Percentiles rank a stretch among this genome's conserved stretches.
These are phyloP conservation scores for Trichophyton mentagrophytes DNA, from an alignment of 2,329 filamentous ascomycete species.

Conservation along the genomic window DNA sequence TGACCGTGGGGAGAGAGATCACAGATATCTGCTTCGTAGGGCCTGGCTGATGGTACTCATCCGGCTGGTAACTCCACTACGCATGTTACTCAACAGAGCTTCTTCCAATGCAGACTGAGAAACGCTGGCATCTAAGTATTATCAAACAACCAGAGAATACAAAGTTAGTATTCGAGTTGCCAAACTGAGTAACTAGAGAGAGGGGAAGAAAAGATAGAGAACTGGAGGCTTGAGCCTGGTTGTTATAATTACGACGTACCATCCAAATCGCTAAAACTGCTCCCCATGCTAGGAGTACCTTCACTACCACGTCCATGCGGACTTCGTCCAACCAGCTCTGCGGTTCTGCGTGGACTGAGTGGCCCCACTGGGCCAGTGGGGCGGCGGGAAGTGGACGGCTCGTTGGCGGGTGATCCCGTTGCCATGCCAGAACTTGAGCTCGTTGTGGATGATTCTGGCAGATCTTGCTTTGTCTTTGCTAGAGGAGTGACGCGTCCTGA, in stretches of 20 bases:
- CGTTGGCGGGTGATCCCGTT: conserved; percentile 12
- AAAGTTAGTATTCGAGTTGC: neutral
- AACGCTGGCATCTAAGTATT: conserved; percentile 43
- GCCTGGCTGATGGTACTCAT: conserved; percentile 27
- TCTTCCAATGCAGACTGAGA: conserved; percentile 54
- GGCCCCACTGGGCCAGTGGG: conserved; percentile 15
- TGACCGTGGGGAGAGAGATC: neutral
- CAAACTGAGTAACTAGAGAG: neutral
- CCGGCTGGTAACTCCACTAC: conserved; percentile 37
- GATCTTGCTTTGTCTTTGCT: conserved; percentile 1
- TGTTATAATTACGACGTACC: conserved; percentile 27
- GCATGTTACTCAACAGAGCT: conserved; percentile 50
- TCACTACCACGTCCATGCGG: conserved; percentile 40
- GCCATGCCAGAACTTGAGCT: conserved; percentile 30
- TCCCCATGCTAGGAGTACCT: conserved; percentile 50
- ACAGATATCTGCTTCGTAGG: conserved; percentile 41
- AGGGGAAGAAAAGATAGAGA: neutral
- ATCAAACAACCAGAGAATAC: neutral
- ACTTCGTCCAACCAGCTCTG: conserved; percentile 37
- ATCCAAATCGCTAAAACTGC: conserved; percentile 54
- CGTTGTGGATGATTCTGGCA: conserved; percentile 21
- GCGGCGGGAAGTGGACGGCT: neutral
- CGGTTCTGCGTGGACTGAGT: conserved; percentile 33
- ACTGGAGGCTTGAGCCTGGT: too few species aligned
- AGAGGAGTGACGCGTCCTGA: conserved; percentile 17